Evolutionary conservation across 2,329 filamentous ascomycete genomes (phyloP), one percentile per base, ranked within the genome.

Genomic region (Hymenoscyphus linearis): DNA sequence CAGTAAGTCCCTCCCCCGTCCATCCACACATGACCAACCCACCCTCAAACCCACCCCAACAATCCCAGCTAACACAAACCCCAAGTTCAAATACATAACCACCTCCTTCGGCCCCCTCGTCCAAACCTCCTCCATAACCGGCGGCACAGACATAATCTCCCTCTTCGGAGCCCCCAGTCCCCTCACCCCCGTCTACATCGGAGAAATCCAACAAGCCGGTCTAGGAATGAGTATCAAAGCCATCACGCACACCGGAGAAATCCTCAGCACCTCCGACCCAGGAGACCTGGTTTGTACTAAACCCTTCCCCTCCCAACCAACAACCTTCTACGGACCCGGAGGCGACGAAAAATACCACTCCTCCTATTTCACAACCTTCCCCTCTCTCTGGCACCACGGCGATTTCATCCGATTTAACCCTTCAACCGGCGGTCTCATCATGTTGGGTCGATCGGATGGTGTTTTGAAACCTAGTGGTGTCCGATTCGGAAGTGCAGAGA

Each of bases 71-170:
- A 50, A 50, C 18, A 13, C 18, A 16, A 44, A 18, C 44, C 44
- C 44, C 18, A 50, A 50, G 44, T 50, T 50, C 44, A 81, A 85
- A 61, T 98, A 96, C 71, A 86, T 97, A 58, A 97, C 98, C 77
- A 78, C 83, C 27, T 88, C 89, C 1, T 96, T 98, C 71, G 91
- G 92, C 1, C 71, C 82, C 0, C 79, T 83, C n/a, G 80, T 98
- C 66, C 93, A 97, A 74, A 84, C 98, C 7, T 91, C 87, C 55
- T 96, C 90, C 60, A 98, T 99, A 71, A 98, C 93, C 0, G 95
- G 95, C 40, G 95, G 93, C 56, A 98, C 93, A 2, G 95, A 99
- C 73, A 98, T 98, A 69, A 91, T 98, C 66, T 96, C 93, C 0
- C 84, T 98, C 36, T 99, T 98, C 70, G 93, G 93, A 52, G 88